Base-by-base conservation (phyloP, 345 rosid species). In the Brassica rapa region DNA sequence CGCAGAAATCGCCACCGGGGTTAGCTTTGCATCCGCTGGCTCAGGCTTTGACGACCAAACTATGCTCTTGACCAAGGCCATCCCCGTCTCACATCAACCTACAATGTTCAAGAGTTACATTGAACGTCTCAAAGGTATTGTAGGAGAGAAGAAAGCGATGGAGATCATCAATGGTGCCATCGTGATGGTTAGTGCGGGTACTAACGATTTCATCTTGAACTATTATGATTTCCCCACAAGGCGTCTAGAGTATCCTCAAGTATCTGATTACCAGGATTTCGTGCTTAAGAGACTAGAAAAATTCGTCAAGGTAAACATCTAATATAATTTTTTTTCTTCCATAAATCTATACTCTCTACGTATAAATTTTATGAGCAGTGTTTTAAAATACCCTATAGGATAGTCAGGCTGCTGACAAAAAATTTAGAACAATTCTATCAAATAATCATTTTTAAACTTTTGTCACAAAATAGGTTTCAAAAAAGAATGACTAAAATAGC, bases 151-250 rank as follows among this genome's bases (percentile, higher is more conserved):
- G 7, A 82, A 78, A 15, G 87, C 87, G 41, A 56, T n/a, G 62
- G 80, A 70, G 62, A 84, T 81, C 5, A 24, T 86, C 24, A 24
- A 23, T 37, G 61, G 64, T 15, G 83, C 91, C 5, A 14, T 87
- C 29, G 77, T 81, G 23, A 1, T 85, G 15, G 7, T 86, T 5
- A 86, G 90, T 80, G 85, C 90, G 0, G 91, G 90, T 27, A 74
- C 88, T 6, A 88, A 90, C 59, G 91, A 87, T 71, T 75, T 84
- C 35, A 11, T 25, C 60, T 51, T 80, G 4, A 86, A 88, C 33
- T 87, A 59, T 59, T 87, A 83, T 65, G 80, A 76, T 49, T 5
- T 83, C 30, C 84, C 86, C 2, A 15, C 72, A 1, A 85, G 88
- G 75, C 71, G 80, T 61, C 1, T 9, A 12, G 51, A 71, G 74